These are phyloP conservation scores for Suillus subaureus DNA, from an alignment of 768 basidiomycete genomes.

Conservation along the genomic window DNA sequence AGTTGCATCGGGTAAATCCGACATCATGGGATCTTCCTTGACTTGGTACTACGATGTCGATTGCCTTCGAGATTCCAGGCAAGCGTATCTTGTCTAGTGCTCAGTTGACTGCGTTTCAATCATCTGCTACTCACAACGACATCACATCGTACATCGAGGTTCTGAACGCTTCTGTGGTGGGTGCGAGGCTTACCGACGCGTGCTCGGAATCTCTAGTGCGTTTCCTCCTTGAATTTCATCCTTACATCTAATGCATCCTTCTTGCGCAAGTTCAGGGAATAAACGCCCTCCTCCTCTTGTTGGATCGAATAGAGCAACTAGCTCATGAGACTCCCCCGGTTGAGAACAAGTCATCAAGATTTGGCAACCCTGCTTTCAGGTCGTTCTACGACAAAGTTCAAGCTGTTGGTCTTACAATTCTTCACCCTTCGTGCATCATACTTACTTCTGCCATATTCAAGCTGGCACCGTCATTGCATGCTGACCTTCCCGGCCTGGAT, in stretches of 20 bases:
- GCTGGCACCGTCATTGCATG: constrained; percentile 61
- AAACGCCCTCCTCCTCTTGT: constrained; percentile 56
- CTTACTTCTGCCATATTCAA: constrained; percentile 27
- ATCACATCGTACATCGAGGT: constrained; percentile 72
- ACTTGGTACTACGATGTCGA: constrained; percentile 20
- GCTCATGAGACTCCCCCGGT: constrained; percentile 79
- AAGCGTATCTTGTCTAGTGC: constrained; percentile 77
- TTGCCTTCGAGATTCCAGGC: constrained; percentile 51
- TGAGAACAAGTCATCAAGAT: constrained; percentile 87
- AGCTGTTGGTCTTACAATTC: constrained; percentile 47
- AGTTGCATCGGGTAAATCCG: neutral
- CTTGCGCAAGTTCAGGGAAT: constrained; percentile 53
- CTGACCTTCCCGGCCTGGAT: constrained; percentile 57
- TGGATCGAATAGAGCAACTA: constrained; percentile 67
- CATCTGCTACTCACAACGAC: constrained; percentile 66
- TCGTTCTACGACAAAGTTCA: constrained; percentile 84
- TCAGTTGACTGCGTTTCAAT: constrained; percentile 83
- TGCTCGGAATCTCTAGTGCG: constrained; percentile 63
- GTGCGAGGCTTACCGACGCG: constrained; percentile 72
- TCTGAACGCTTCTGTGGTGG: constrained; percentile 76
- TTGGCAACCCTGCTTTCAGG: constrained; percentile 97
- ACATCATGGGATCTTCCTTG: neutral
- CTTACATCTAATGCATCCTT: constrained; percentile 8
- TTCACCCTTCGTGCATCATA: neutral
- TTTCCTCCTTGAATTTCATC: constrained; percentile 14